Percentiles rank a stretch among this genome's conserved stretches.
Conservation (phyloP, 1,284 basidiomycete genomes). For the Vanrija sp. region DNA sequence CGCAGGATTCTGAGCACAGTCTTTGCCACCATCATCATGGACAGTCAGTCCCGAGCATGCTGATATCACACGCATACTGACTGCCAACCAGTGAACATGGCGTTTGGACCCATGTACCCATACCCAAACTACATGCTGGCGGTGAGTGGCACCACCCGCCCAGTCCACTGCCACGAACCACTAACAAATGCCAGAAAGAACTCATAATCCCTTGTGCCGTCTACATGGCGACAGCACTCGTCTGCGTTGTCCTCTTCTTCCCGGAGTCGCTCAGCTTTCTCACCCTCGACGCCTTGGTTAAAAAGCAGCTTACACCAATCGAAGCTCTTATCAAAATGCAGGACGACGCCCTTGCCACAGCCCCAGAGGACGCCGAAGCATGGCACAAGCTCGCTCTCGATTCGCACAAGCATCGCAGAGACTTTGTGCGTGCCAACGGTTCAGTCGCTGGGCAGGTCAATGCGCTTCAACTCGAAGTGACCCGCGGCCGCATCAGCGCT, state of each 20-base stretch:
- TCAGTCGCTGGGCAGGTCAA: conserved; percentile 34
- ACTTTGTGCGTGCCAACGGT: conserved; percentile 26
- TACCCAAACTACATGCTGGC: conserved; percentile 60
- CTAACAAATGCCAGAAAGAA: conserved; percentile 20
- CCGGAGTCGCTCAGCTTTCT: conserved; percentile 66
- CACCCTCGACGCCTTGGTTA: conserved; percentile 31
- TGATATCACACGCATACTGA: conserved; percentile 4
- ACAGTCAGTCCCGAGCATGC: conserved; percentile 24
- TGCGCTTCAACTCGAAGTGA: conserved; percentile 51
- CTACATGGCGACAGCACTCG: conserved; percentile 61
- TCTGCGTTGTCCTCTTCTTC: conserved; percentile 61
- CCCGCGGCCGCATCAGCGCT: conserved; percentile 47
- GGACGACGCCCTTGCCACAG: conserved; percentile 33
- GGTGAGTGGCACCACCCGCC: conserved; percentile 20
- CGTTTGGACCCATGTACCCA: conserved; percentile 60
- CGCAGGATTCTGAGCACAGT: conserved; percentile 54
- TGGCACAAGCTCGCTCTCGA: conserved; percentile 32
- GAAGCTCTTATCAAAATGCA: conserved; percentile 41
- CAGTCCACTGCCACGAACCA: conserved; percentile 6
- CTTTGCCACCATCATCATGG: conserved; percentile 52
- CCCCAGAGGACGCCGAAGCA: conserved; percentile 23
- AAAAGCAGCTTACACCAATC: conserved; percentile 35
- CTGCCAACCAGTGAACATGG: conserved; percentile 56
- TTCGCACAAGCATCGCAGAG: conserved; percentile 20
- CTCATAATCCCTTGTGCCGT: conserved; percentile 60